phyloP scores from a whole-genome alignment of 148 eudicot species.

The Gaultheria prostrata region DNA sequence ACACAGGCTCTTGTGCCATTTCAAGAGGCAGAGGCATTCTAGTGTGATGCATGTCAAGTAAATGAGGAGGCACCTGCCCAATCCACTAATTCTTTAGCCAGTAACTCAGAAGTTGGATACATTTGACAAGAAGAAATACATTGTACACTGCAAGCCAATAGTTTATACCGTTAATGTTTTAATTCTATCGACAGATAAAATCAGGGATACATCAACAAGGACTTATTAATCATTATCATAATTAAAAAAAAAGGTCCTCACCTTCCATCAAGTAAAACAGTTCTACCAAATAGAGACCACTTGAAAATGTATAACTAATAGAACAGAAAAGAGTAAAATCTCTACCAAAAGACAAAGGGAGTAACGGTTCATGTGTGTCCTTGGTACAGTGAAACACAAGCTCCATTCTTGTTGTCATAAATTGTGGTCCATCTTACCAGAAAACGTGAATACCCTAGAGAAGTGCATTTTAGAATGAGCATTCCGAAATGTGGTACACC shows the following conservation, averaged over 20 bases:
- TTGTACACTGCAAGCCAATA: neutral
- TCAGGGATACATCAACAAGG: neutral
- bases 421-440: neutral
- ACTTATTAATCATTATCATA: neutral
- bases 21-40: slow-evolving; percentile 92
- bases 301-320: neutral
- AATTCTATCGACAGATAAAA: neutral
- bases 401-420: neutral
- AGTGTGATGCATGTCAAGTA: slow-evolving; percentile 67
- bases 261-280: neutral
- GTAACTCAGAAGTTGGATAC: neutral
- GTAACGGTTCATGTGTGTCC: neutral
- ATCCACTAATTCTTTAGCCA: slow-evolving; percentile 4
- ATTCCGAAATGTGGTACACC: neutral
- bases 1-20: slow-evolving; percentile 86
- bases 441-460: neutral
- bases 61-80: slow-evolving; percentile 63
- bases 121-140: slow-evolving; percentile 10
- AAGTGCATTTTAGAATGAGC: neutral
- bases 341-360: neutral
- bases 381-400: neutral
- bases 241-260: neutral
- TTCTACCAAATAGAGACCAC: neutral
- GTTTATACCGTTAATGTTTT: neutral
- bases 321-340: neutral